Conservation (phyloP, 805 yeast genomes). For the Zygoascus ofunaensis region DNA sequence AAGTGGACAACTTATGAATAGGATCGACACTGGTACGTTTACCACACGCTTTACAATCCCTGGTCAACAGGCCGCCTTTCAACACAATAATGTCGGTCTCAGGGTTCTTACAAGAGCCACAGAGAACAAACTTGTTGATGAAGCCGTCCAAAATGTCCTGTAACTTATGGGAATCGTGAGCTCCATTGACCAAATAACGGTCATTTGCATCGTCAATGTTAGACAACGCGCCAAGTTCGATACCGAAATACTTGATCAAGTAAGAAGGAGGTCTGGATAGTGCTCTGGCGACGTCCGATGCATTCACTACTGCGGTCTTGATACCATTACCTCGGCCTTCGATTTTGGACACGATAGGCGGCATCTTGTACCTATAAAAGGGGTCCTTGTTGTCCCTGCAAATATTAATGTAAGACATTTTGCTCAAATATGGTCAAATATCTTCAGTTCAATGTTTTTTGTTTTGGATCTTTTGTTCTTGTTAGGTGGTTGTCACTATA, state of each 20-base stretch:
- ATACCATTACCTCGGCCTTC: constrained; percentile 99
- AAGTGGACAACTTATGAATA: constrained; percentile 78
- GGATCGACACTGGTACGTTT: constrained; percentile 74
- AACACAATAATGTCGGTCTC: constrained; percentile 86
- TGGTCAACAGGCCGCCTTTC: constrained; percentile 63
- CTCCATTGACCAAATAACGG: constrained; percentile 89
- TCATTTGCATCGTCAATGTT: constrained; percentile 63
- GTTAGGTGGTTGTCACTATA: no score
- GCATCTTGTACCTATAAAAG: constrained; percentile 99
- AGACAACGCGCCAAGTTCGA: constrained; percentile 92
- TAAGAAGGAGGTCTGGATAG: constrained; percentile 88
- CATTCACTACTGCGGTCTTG: constrained; percentile 86
- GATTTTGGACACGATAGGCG: constrained; percentile 90
- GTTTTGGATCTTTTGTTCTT: no score
- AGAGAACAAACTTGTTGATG: constrained; percentile 83
- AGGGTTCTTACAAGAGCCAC: constrained; percentile 94
- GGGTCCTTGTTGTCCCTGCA: constrained; percentile 97
- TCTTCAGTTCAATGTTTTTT: no score
- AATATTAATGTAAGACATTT: constrained; percentile 82
- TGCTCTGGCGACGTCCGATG: constrained; percentile 89
- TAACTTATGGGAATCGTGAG: constrained; percentile 78
- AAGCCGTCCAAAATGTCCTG: constrained; percentile 94
- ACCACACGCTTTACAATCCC: constrained; percentile 99
- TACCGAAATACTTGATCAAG: constrained; percentile 89
- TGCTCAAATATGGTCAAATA: background rate